Conservation (phyloP, 208 protist species). For the Trypanosoma congolense region DNA sequence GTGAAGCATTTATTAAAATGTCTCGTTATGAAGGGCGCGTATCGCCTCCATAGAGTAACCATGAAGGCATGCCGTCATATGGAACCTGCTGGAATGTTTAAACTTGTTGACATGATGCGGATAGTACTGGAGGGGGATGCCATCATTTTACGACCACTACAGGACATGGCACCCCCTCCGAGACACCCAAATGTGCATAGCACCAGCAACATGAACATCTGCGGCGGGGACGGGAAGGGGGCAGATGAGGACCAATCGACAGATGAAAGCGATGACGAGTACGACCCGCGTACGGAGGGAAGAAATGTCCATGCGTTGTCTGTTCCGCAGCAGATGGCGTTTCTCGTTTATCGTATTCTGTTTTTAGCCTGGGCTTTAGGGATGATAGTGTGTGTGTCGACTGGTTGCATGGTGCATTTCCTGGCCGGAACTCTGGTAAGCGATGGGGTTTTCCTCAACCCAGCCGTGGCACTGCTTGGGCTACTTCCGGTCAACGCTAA, state of each 20-base stretch:
- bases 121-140: slow-evolving; percentile 66
- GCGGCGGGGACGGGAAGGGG: slow-evolving; percentile 38
- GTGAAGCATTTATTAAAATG: slow-evolving; percentile 79
- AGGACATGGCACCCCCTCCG: slow-evolving; percentile 57
- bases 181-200: slow-evolving; percentile 54
- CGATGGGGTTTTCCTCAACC: slow-evolving; percentile 60
- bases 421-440: slow-evolving; percentile 33
- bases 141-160: slow-evolving; percentile 71
- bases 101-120: slow-evolving; percentile 77
- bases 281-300: slow-evolving; percentile 53
- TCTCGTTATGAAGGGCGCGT: slow-evolving; percentile 51
- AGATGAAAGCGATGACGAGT: slow-evolving; percentile 78
- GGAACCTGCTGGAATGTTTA: slow-evolving; percentile 70
- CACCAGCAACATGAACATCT: slow-evolving; percentile 10
- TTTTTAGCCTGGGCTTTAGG: slow-evolving; percentile 61
- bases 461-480: slow-evolving; percentile 71
- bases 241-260: slow-evolving; percentile 64
- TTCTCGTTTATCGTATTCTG: slow-evolving; percentile 74
- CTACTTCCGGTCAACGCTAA: slow-evolving; percentile 83
- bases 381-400: slow-evolving; percentile 39
- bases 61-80: slow-evolving; percentile 53
- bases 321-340: slow-evolving; percentile 81
- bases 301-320: slow-evolving; percentile 69
- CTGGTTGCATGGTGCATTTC: slow-evolving; percentile 44
- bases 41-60: slow-evolving; percentile 67